Conservation (phyloP, 2,329 filamentous ascomycete genomes). For the Xylariaceae sp. region DNA sequence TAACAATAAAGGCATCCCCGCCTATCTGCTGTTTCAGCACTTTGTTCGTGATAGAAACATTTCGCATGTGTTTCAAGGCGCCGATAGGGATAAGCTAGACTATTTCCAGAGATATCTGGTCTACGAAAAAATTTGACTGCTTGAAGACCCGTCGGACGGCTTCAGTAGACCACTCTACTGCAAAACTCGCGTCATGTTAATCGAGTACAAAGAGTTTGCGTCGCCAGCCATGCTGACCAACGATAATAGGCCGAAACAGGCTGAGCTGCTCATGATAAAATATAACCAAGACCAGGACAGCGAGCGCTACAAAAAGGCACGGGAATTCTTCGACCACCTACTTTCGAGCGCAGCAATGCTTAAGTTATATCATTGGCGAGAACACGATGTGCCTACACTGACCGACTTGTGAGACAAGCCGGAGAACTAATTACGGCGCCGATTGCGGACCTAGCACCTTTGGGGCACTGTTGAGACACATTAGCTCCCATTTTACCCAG, state of each 20-base stretch:
- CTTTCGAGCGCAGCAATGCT: not conserved
- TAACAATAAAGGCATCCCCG: not conserved
- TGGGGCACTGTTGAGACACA: not conserved
- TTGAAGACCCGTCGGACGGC: not conserved
- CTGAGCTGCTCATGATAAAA: not conserved
- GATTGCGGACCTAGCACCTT: not conserved
- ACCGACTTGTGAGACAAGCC: not conserved
- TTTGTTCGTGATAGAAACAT: not conserved
- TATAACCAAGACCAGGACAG: not conserved
- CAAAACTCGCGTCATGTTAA: not conserved
- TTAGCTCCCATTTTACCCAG: not conserved
- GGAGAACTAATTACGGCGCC: not conserved
- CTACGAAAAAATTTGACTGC: not conserved
- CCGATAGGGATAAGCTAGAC: not conserved
- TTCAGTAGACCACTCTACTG: not conserved
- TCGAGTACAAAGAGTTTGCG: not conserved
- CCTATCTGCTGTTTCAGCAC: not conserved
- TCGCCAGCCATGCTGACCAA: not conserved
- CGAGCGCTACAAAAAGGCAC: not conserved
- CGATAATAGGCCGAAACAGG: not conserved
- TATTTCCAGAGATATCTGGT: not conserved
- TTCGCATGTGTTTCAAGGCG: not conserved
- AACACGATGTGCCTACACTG: not conserved
- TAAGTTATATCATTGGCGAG: not conserved
- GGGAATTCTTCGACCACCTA: not conserved